phyloP scores from a whole-genome alignment of 805 yeast genomes.

The Pichia californica region DNA sequence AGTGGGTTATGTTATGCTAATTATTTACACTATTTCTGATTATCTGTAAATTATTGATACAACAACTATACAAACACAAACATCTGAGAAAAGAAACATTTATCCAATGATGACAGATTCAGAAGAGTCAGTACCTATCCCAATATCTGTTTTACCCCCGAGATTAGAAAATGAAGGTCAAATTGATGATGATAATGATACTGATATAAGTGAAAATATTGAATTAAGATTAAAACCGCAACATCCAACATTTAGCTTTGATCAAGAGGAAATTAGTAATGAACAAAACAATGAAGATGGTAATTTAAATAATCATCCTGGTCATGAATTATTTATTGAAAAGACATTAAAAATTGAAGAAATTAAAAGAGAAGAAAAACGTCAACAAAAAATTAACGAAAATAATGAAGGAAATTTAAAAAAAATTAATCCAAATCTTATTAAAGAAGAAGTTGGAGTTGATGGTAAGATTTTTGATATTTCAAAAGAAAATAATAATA shows the following conservation, averaged over 20 bases:
- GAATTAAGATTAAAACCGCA: constrained; percentile 9
- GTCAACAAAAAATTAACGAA: neutral
- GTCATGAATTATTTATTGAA: constrained; percentile 2
- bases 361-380: neutral
- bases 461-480: neutral
- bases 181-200: neutral
- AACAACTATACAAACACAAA: too few species aligned
- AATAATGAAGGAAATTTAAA: neutral
- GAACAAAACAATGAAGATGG: neutral
- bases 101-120: neutral
- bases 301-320: neutral
- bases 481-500: neutral
- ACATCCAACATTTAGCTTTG: constrained; percentile 6
- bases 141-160: too few species aligned
- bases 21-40: too few species aligned
- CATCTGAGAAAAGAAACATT: too few species aligned
- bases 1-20: too few species aligned
- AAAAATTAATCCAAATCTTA: neutral
- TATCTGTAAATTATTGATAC: too few species aligned
- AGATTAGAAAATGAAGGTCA: too few species aligned
- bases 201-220: constrained; percentile 4
- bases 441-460: neutral
- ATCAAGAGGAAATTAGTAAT: neutral
- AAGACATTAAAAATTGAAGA: constrained; percentile 1
- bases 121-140: neutral